phyloP scores from a whole-genome alignment of 768 basidiomycete genomes.

The Terana coerulea region DNA sequence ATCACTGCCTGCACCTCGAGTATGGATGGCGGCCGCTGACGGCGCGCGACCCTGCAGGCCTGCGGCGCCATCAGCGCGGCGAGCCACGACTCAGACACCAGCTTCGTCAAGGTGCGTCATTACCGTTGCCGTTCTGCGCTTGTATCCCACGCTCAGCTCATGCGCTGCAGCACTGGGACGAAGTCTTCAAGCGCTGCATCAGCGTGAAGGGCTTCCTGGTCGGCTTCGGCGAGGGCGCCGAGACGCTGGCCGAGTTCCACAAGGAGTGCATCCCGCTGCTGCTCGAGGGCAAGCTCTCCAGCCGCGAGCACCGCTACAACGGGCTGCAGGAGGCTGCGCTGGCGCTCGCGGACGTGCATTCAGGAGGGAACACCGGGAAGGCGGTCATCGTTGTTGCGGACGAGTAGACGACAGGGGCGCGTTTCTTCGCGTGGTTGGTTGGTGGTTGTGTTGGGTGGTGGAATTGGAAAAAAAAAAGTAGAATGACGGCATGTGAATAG shows the following conservation, averaged over 20 bases:
- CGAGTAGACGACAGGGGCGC: not conserved
- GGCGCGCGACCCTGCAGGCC: not conserved
- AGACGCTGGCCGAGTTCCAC: not conserved
- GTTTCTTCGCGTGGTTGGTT: too few relatives aligned
- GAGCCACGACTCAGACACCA: slow-evolving; percentile 5
- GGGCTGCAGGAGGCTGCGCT: not conserved
- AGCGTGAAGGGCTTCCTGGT: slow-evolving; percentile 5
- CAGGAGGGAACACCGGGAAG: slow-evolving; percentile 1
- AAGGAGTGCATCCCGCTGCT: not conserved
- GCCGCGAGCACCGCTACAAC: not conserved
- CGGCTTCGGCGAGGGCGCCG: not conserved
- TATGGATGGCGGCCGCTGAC: too few relatives aligned
- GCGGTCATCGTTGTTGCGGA: slow-evolving; percentile 6
- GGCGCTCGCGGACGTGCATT: not conserved
- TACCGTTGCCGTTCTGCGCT: not conserved
- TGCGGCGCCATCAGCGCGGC: slow-evolving; percentile 13
- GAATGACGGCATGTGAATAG: too few relatives aligned
- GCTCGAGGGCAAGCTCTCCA: slow-evolving; percentile 1
- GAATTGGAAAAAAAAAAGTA: too few relatives aligned
- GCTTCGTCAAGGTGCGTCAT: slow-evolving; percentile 8
- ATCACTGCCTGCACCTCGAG: too few relatives aligned
- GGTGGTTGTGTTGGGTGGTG: too few relatives aligned
- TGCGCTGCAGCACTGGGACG: slow-evolving; percentile 2
- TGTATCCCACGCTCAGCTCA: not conserved
- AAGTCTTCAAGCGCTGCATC: slow-evolving; percentile 6